Base-by-base conservation (phyloP, 2,329 filamentous ascomycete species). In the Pseudogymnoascus sp. region DNA sequence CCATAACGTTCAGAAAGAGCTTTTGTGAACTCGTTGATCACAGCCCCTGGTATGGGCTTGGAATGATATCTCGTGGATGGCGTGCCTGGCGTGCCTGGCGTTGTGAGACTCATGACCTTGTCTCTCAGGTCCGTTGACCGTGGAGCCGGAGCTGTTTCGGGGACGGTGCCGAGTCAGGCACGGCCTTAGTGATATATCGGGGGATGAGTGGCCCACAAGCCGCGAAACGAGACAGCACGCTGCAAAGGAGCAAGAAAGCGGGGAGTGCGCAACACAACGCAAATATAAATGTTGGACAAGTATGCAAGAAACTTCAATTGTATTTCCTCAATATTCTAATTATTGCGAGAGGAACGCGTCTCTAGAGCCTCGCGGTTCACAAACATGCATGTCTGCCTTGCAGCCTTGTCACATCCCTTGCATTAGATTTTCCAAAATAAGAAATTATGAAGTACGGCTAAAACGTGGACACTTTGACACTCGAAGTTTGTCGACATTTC, bases 21-120 rank as follows among this genome's bases (percentile, higher is more conserved):
- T n/a, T 18, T 54, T 32, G 6, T 54, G 32, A 54, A 54, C 12
- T 18, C 1, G 11, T 12, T 18, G 12, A 54, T 32, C 47, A 16
- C 47, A 32, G 47, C 14, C n/a, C 28, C 47, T 54, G 6, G 11
- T 32, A 54, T 18, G 16, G 47, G 9, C 28, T 9, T 54, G 47
- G 47, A 12, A 54, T 54, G 7, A 54, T 18, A 54, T 54, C 47
- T 54, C 28, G 47, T 32, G 8, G 47, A 54, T 18, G 47, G 9
- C 22, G 22, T 25, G 22, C 22, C 22, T 32, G 30, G 47, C 12
- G 47, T 54, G 47, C 28, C 47, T 54, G 47, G n/a, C 28, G 47
- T 54, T n/a, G 47, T 16, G 47, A 18, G 47, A 54, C 47, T 54
- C 47, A 54, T 54, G 47, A 28, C 28, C 47, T 54, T 54, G 47